Percentiles rank a stretch among this genome's conserved stretches.
phyloP scores from a whole-genome alignment of 106 monocot genomes.

The Dactylorhiza incarnata region DNA sequence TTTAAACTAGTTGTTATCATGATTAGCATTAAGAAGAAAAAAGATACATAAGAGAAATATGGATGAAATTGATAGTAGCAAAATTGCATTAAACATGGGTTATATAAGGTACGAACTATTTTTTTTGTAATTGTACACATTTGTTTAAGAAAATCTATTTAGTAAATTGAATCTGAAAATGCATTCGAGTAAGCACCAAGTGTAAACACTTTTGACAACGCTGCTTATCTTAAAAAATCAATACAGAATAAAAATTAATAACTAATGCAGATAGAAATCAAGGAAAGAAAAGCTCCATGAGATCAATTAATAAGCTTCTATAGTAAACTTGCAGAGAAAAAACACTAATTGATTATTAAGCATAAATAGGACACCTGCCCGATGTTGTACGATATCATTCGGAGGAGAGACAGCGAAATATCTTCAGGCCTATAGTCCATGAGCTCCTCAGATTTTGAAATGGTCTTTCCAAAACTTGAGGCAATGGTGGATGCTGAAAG shows the following conservation, averaged over 20 bases:
- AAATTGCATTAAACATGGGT: not conserved
- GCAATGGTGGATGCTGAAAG: slow-evolving; percentile 97
- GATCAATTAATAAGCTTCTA: not conserved
- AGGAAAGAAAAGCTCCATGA: not conserved
- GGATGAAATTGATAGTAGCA: not conserved
- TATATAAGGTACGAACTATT: not conserved
- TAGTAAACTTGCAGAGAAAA: not conserved
- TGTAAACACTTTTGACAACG: not conserved
- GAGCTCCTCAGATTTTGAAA: slow-evolving; percentile 80
- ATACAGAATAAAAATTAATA: not conserved
- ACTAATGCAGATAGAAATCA: not conserved
- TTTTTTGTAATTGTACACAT: not conserved
- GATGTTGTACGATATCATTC: slow-evolving; percentile 99
- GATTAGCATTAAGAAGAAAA: not conserved
- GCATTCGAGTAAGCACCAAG: not conserved
- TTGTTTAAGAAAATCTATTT: not conserved
- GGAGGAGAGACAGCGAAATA: slow-evolving; percentile 90
- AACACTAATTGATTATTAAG: not conserved
- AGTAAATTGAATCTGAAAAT: not conserved
- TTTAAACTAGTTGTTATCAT: too few relatives aligned
- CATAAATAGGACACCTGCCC: slow-evolving; percentile 53
- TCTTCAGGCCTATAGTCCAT: slow-evolving; percentile 91
- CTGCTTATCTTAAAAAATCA: not conserved
- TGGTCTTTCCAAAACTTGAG: slow-evolving; percentile 93
- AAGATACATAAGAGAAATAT: not conserved